A percentile compares a stretch with the other conserved stretches of the same genome.
Evolutionary conservation across 2,329 filamentous ascomycete species (phyloP).

Genomic region (Lachnellula subtilissima): DNA sequence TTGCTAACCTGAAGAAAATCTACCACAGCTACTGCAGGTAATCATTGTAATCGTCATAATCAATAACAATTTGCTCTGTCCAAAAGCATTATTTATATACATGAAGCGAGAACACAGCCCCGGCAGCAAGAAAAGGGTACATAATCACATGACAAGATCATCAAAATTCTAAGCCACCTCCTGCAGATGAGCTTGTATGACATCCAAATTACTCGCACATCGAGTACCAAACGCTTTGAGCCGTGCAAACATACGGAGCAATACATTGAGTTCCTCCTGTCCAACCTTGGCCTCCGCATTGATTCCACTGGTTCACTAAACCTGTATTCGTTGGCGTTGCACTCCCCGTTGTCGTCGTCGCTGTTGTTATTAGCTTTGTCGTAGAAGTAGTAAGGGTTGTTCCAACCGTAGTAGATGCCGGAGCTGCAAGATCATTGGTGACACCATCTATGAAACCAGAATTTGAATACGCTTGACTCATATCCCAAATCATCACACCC

Average conservation of each 20-base stretch:
- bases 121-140: no score
- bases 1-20: slow-evolving; percentile 28
- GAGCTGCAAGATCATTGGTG: slow-evolving; percentile 7
- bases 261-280: background rate
- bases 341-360: slow-evolving; percentile 18
- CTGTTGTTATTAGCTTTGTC: slow-evolving; percentile 16
- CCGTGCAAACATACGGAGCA: background rate
- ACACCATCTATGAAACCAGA: slow-evolving; percentile 43
- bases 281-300: slow-evolving; percentile 9
- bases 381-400: slow-evolving; percentile 18
- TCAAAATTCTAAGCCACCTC: no score
- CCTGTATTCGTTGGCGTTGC: slow-evolving; percentile 4
- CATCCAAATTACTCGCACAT: background rate
- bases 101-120: no score
- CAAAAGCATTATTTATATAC: no score
- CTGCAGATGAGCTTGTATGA: background rate
- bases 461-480: slow-evolving; percentile 56
- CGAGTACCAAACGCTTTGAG: background rate
- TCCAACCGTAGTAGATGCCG: slow-evolving; percentile 1
- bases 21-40: no score
- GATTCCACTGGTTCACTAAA: slow-evolving; percentile 11
- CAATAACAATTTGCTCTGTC: no score
- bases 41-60: no score
- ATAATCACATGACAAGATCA: no score
- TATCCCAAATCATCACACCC: slow-evolving; percentile 67